Base-by-base conservation (phyloP, 257 asterid species). In the Eucommia ulmoides region DNA sequence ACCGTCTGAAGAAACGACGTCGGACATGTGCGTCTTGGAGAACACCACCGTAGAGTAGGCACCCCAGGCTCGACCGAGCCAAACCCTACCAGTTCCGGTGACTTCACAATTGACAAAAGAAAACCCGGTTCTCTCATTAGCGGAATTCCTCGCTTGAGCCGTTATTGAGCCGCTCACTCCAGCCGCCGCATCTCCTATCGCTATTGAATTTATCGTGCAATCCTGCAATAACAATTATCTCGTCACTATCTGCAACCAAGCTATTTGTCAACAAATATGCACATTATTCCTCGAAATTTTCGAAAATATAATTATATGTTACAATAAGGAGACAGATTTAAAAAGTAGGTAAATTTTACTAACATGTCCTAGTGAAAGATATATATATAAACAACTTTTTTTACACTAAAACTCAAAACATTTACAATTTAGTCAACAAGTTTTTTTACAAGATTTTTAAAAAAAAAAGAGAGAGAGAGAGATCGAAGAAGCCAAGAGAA, bases 1-100 rank as follows among this genome's bases (percentile, higher is more conserved):
- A 19, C 97, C 97, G 50, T 74, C 85, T 9, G 77, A 23, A 24
- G 93, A 65, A 20, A 88, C 82, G 1, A 78, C 79, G 2, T 69
- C 64, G 15, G 95, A 72, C 97, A 88, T 82, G 61, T 67, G 64
- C 1, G 88, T 70, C 25, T 70, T 69, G 0, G 88, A 58, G 57
- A 88, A 88, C 9, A 88, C 49, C 0, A 74, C 73, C 0, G 85
- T 84, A 0, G 97, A 75, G 23, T 78, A 84, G 22, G 61, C 55
- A 0, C 97, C 91, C 97, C 97, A 88, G 0, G 97, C 93, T 59
- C 96, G 64, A 1, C 97, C 97, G 0, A 88, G 75, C 95, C 80
- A 88, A 59, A 82, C 88, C 58, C 64, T 80, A 3, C 96, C 97
- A 7, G 53, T 76, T 8, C 97, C 97, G 1, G 15, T 26, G 12